These are phyloP conservation scores for Lasiodiplodia theobromae DNA, from an alignment of 2,329 filamentous ascomycete genomes.

Conservation along the genomic window DNA sequence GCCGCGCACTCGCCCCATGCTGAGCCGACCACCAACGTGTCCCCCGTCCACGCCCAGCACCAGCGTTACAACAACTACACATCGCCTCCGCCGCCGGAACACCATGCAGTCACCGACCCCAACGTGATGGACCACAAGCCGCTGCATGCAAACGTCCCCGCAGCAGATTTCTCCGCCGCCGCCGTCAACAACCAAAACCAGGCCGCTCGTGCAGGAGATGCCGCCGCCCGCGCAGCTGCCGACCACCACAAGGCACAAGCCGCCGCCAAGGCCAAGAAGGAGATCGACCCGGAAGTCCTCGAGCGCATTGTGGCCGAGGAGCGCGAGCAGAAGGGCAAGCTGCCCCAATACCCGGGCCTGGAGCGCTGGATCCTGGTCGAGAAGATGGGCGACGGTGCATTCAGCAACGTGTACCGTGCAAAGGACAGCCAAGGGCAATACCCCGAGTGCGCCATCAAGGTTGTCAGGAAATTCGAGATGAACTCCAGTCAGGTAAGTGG, in stretches of 20 bases:
- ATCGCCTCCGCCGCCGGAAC: conserved; percentile 58
- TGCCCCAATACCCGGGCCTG: conserved; percentile 84
- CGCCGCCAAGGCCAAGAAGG: conserved; percentile 54
- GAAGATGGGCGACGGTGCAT: conserved; percentile 99
- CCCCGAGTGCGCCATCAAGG: conserved; percentile 93
- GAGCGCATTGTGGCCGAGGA: conserved; percentile 91
- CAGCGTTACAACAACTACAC: conserved; percentile 48
- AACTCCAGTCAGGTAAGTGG: conserved; percentile 94
- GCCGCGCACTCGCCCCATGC: conserved; percentile 65
- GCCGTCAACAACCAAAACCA: conserved; percentile 70
- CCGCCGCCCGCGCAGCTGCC: conserved; percentile 68
- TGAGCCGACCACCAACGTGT: conserved; percentile 69
- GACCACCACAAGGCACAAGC: conserved; percentile 64
- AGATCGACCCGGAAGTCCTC: conserved; percentile 70
- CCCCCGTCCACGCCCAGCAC: conserved; percentile 67
- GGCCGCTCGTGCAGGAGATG: conserved; percentile 71
- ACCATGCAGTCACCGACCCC: conserved; percentile 65
- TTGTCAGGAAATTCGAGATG: conserved; percentile 99
- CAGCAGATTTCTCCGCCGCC: conserved; percentile 66
- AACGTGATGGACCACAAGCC: conserved; percentile 67
- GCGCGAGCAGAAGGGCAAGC: conserved; percentile 81
- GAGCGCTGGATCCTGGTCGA: conserved; percentile 87
- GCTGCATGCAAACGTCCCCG: conserved; percentile 57
- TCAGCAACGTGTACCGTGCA: conserved; percentile 97
- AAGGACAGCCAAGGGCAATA: conserved; percentile 74